Base-by-base conservation (phyloP, 345 rosid species). In the Linum trigynum region DNA sequence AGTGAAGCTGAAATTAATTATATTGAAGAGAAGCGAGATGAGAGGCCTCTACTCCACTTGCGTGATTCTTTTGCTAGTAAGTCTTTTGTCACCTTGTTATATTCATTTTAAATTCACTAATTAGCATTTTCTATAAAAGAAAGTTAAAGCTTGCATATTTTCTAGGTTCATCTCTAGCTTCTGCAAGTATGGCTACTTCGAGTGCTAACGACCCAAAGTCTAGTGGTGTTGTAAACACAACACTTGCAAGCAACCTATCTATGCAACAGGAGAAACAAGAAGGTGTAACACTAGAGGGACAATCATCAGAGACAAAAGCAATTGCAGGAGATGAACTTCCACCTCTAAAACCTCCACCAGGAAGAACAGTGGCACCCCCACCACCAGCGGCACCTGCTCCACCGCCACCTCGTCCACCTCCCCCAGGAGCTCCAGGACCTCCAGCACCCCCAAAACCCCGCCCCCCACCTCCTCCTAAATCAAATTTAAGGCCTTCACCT, bases 391-490 rank as follows among this genome's bases (percentile, higher is more conserved):
- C 43, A 12, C 61, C 61, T 57, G 36, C 61, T 3, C 38, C 61
- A 5, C 61, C 61, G 36, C 36, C 61, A 7, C 3, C 53, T 37
- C 62, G 62, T 16, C 50, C 75, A 61, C 63, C 63, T 39, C 67
- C 66, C 9, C 7, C 39, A 37, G 68, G 64, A 39, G 67, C 68
- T 1, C 65, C 68, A 14, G 65, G 72, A 12, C 72, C 71, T 8
- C 53, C 67, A 62, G 61, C 65, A 39, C 69, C 72, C 58, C 76
- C 68, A 36, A 73, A 68, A 58, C 45, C 16, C 37, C 58, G 65
- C 8, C 48, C 76, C 32, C 76, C 76, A 53, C 76, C 76, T 73
- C 76, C 76, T 36, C 48, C 61, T 8, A 73, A 71, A 53, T 62
- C 39, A 39, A 62, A 57, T 40, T 5, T 61, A 64, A 67, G 55